phyloP scores from a whole-genome alignment of 177 flowering plant genomes.

The Vitis hybrid region DNA sequence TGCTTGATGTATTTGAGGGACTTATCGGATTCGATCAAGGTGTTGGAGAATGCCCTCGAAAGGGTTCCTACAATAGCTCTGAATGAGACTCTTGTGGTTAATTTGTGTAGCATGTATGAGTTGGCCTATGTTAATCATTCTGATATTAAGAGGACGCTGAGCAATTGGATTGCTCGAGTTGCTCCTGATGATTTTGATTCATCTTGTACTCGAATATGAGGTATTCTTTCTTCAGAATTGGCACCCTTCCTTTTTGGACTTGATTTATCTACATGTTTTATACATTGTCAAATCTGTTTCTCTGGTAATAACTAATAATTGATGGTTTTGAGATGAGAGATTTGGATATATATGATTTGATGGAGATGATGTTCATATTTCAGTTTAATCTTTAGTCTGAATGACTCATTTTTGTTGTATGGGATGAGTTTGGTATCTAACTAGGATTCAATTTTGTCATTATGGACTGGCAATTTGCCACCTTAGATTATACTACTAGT shows the following conservation, averaged over 20 bases:
- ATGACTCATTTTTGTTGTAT: background rate
- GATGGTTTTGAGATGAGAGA: background rate
- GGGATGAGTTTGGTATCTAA: background rate
- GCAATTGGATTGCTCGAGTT: slow-evolving; percentile 90
- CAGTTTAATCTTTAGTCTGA: background rate
- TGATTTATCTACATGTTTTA: slow-evolving; percentile 1
- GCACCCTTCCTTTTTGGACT: background rate
- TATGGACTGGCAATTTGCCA: background rate
- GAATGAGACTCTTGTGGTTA: slow-evolving; percentile 86
- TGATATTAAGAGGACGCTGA: slow-evolving; percentile 82
- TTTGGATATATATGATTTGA: background rate
- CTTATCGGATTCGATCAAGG: slow-evolving; percentile 89
- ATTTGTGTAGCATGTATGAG: slow-evolving; percentile 97
- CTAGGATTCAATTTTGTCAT: background rate
- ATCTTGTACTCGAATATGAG: slow-evolving; percentile 80
- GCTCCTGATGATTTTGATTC: slow-evolving; percentile 99
- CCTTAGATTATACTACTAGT: background rate
- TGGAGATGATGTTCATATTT: background rate
- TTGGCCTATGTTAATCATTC: slow-evolving; percentile 90
- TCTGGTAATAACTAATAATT: background rate
- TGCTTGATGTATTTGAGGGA: slow-evolving; percentile 99
- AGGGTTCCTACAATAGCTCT: slow-evolving; percentile 78
- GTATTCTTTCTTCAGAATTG: slow-evolving; percentile 25
- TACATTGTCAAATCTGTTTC: background rate
- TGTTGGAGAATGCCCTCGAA: slow-evolving; percentile 82